These are phyloP conservation scores for Inonotus obliquus DNA, from an alignment of 1,284 basidiomycete genomes.

Conservation along the genomic window DNA sequence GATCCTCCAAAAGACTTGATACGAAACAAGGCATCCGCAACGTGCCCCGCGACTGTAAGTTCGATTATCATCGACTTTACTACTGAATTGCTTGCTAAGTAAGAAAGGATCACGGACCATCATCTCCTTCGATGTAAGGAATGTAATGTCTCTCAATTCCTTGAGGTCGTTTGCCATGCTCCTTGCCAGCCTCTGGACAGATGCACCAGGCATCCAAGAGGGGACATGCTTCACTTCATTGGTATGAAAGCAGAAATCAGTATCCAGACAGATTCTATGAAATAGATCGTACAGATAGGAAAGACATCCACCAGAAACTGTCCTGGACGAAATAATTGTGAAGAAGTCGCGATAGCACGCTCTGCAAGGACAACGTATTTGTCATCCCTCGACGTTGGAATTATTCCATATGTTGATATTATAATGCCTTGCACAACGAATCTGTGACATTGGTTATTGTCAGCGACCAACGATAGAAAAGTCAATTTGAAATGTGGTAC, in stretches of 20 bases:
- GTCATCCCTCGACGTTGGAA: background rate
- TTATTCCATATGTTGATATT: background rate
- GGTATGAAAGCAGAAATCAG: background rate
- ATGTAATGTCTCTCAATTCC: background rate
- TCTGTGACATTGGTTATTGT: background rate
- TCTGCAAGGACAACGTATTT: slow-evolving; percentile 1
- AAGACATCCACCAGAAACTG: slow-evolving; percentile 3
- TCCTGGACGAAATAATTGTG: background rate
- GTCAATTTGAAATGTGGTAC: background rate
- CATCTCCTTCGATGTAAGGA: background rate
- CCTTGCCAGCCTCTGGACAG: slow-evolving; percentile 2
- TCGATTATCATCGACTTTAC: too few species aligned
- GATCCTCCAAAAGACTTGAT: background rate
- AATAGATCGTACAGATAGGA: slow-evolving; percentile 3
- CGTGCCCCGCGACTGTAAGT: background rate
- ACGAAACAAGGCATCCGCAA: slow-evolving; percentile 3
- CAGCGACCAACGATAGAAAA: background rate
- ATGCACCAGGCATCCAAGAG: slow-evolving; percentile 17
- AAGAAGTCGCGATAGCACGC: background rate
- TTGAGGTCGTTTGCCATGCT: background rate
- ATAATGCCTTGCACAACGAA: slow-evolving; percentile 1
- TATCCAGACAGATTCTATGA: background rate
- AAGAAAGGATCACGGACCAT: slow-evolving; percentile 5
- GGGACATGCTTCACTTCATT: slow-evolving; percentile 16
- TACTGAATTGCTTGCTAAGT: too few species aligned